Evolutionary conservation across 768 basidiomycete genomes (phyloP), one percentile per base, ranked within the genome.

Genomic region (Podaxis rugospora): DNA sequence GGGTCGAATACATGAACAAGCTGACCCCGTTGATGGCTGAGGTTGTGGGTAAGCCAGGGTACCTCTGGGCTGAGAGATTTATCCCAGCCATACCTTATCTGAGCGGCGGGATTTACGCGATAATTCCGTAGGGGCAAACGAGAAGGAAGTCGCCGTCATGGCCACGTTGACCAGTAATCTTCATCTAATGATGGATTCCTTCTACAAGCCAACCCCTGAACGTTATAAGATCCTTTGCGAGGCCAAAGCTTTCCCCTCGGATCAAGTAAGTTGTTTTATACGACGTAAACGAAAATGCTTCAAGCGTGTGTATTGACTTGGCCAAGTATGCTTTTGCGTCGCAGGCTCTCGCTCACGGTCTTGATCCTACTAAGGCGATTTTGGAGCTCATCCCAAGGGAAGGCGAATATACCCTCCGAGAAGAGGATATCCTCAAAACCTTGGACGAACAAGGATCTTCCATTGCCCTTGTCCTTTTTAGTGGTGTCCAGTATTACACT

Each of bases 181-280:
- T 61, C 95, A 99, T 78, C 85, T 95, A 63, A 87, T 97, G 85
- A 92, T 98, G 86, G 83, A 87, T 70, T 86, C 87, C 25, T 98
- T 99, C 76, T 98, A 98, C 76, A 87, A 89, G 61, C 97, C 97
- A 18, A 93, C 91, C 27, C 68, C 82, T 57, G 80, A 80, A 64
- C 86, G 95, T 55, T 94, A 83, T 80, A 98, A 95, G 81, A 94
- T 99, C 71, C 78, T 99, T 60, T 96, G 93, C 76, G 97, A 99
- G 78, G 86, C 87, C 44, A 88, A 83, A 62, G 95, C 95, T 1
- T 99, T 99, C 74, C 95, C 97, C 68, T 95, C 93, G 72, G 97
- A 99, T 81, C 91, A 93, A 80, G 96, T 92, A 59, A 65, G 84
- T 71, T 44, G 55, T 62, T 54, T 55, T 66, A n/a, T n/a, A 28